Percentiles rank a stretch among this genome's conserved stretches.
phyloP scores from a whole-genome alignment of 768 basidiomycete genomes.

The Lactifluus piperatus region DNA sequence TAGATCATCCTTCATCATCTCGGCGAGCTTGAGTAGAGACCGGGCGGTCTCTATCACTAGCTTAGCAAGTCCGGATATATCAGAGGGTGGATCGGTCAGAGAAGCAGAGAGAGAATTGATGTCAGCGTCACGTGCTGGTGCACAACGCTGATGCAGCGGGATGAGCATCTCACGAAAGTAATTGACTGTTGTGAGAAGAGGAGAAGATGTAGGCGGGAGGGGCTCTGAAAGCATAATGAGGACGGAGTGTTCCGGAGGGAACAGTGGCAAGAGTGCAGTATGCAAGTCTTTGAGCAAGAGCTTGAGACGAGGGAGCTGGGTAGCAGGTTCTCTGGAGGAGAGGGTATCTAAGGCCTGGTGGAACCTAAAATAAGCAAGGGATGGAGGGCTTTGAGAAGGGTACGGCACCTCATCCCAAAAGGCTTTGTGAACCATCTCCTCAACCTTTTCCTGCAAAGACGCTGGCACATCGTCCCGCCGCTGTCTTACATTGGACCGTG shows the following conservation, averaged over 20 bases:
- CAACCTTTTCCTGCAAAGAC: constrained; percentile 41
- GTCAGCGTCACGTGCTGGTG: constrained; percentile 51
- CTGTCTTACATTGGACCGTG: constrained; percentile 21
- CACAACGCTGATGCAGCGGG: constrained; percentile 51
- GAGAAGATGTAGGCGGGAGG: constrained; percentile 58
- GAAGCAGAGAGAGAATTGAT: constrained; percentile 37
- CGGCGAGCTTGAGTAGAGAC: constrained; percentile 42
- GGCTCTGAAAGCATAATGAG: constrained; percentile 47
- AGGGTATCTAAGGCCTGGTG: constrained; percentile 47
- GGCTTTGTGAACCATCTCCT: constrained; percentile 44
- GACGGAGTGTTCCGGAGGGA: constrained; percentile 46
- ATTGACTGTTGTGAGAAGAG: constrained; percentile 46
- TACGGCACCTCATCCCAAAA: constrained; percentile 64
- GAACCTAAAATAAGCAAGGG: constrained; percentile 2
- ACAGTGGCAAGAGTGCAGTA: constrained; percentile 43
- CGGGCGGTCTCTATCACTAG: constrained; percentile 41
- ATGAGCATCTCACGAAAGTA: constrained; percentile 46
- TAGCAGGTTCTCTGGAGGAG: constrained; percentile 47
- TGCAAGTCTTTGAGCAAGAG: constrained; percentile 46
- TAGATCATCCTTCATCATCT: constrained; percentile 63
- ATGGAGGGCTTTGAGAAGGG: not conserved
- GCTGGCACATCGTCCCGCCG: constrained; percentile 21
- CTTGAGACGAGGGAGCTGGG: constrained; percentile 52
- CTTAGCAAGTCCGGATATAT: constrained; percentile 33
- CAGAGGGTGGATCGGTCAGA: constrained; percentile 28